Conservation (phyloP, 2,329 filamentous ascomycete species). For the Acrocalymma vagum region DNA sequence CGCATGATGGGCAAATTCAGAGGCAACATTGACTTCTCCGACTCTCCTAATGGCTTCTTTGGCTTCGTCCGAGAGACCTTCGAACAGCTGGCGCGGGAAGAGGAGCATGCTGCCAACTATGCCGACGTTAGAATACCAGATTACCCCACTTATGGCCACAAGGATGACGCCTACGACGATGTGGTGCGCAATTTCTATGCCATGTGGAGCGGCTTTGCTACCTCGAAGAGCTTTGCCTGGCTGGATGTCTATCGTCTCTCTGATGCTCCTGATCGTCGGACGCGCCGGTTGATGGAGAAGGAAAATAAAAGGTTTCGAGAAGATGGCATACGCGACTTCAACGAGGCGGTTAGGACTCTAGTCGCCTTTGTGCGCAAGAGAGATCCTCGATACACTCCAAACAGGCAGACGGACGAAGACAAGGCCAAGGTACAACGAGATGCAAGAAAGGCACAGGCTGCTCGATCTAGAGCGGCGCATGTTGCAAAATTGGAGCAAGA, state of each 20-base stretch:
- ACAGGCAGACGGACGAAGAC: slow-evolving; percentile 79
- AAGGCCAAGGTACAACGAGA: slow-evolving; percentile 80
- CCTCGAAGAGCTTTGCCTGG: slow-evolving; percentile 88
- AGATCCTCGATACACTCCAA: slow-evolving; percentile 83
- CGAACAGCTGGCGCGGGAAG: slow-evolving; percentile 80
- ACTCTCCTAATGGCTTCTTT: slow-evolving; percentile 85
- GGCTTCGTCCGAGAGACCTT: slow-evolving; percentile 81
- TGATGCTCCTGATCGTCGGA: slow-evolving; percentile 85
- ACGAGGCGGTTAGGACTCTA: slow-evolving; percentile 86
- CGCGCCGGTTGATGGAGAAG: slow-evolving; percentile 90
- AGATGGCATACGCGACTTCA: slow-evolving; percentile 85
- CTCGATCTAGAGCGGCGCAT: slow-evolving; percentile 81
- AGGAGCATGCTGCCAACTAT: slow-evolving; percentile 77
- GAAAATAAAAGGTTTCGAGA: slow-evolving; percentile 89
- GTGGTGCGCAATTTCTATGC: slow-evolving; percentile 83
- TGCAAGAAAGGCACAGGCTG: slow-evolving; percentile 83
- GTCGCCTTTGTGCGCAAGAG: slow-evolving; percentile 90
- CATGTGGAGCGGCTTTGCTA: slow-evolving; percentile 82
- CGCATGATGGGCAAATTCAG: slow-evolving; percentile 82
- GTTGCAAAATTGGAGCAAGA: slow-evolving; percentile 75
- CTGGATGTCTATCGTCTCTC: slow-evolving; percentile 83
- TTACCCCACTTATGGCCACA: slow-evolving; percentile 85
- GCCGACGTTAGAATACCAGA: slow-evolving; percentile 67
- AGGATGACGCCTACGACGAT: slow-evolving; percentile 77
- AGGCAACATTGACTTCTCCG: slow-evolving; percentile 78